Conservation (phyloP, 164 flowering plant species). For the Akebia trifoliata region DNA sequence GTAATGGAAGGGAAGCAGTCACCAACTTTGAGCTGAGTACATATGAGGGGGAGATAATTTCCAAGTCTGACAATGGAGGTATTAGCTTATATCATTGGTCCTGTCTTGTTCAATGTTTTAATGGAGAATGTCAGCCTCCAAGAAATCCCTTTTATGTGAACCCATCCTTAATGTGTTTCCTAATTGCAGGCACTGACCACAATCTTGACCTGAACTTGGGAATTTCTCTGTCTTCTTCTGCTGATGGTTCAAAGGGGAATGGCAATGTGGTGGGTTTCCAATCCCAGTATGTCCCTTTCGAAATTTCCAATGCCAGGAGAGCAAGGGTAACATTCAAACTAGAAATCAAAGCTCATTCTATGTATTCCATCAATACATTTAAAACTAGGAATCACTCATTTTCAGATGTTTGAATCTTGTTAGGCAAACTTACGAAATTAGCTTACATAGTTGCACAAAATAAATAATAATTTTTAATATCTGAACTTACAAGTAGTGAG, state of each 20-base stretch:
- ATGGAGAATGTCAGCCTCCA: neutral
- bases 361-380: too few species aligned
- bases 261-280: too few species aligned
- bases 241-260: constrained; percentile 26
- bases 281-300: constrained; percentile 26
- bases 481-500: neutral
- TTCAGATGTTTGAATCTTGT: neutral
- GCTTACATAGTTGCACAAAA: neutral
- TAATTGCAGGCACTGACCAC: constrained; percentile 31
- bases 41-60: constrained; percentile 51
- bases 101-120: neutral
- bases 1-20: constrained; percentile 86
- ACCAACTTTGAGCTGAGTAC: constrained; percentile 84
- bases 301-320: constrained; percentile 25
- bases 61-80: constrained; percentile 47
- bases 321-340: constrained; percentile 33
- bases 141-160: too few species aligned
- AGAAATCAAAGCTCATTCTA: neutral
- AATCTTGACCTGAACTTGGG: constrained; percentile 69
- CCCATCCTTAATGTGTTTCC: neutral
- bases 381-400: too few species aligned
- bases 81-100: neutral
- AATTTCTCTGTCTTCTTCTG: constrained; percentile 38
- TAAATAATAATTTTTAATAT: neutral
- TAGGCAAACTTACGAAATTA: neutral